Percentiles rank a stretch among this genome's conserved stretches.
phyloP scores from a whole-genome alignment of 23 red algal genomes.

The Porphyridium purpureum region DNA sequence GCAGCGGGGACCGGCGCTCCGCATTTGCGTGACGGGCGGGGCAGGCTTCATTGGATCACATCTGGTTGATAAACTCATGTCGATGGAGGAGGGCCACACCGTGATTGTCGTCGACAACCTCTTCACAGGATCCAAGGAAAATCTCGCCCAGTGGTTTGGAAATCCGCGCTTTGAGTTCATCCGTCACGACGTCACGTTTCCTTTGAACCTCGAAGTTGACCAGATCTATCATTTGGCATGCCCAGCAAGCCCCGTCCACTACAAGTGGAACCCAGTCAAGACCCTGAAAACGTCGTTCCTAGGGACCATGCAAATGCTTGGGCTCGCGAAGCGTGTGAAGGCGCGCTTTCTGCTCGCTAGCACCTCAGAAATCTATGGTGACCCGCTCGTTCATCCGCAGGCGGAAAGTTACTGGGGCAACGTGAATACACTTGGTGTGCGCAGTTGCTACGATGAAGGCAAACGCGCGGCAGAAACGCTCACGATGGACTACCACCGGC shows the following conservation, averaged over 20 bases:
- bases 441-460: conserved; percentile 96
- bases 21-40: conserved; percentile 89
- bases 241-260: conserved; percentile 89
- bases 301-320: conserved; percentile 96
- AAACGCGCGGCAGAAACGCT: conserved; percentile 93
- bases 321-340: conserved; percentile 81
- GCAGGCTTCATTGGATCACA: conserved; percentile 99
- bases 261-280: conserved; percentile 99
- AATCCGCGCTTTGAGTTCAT: conserved; percentile 93
- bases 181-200: conserved; percentile 95
- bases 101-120: conserved; percentile 96
- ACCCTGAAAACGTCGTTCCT: conserved; percentile 95
- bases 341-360: conserved; percentile 80
- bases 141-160: conserved; percentile 58
- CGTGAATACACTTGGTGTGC: conserved; percentile 92
- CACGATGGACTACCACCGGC: conserved; percentile 85
- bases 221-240: conserved; percentile 99
- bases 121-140: conserved; percentile 92
- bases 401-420: conserved; percentile 96
- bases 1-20: no score
- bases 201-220: conserved; percentile 78
- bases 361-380: conserved; percentile 94
- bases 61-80: conserved; percentile 96
- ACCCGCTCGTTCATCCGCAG: conserved; percentile 88
- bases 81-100: conserved; percentile 87